phyloP scores from a whole-genome alignment of 208 protist genomes.

The Leishmania tropica region DNA sequence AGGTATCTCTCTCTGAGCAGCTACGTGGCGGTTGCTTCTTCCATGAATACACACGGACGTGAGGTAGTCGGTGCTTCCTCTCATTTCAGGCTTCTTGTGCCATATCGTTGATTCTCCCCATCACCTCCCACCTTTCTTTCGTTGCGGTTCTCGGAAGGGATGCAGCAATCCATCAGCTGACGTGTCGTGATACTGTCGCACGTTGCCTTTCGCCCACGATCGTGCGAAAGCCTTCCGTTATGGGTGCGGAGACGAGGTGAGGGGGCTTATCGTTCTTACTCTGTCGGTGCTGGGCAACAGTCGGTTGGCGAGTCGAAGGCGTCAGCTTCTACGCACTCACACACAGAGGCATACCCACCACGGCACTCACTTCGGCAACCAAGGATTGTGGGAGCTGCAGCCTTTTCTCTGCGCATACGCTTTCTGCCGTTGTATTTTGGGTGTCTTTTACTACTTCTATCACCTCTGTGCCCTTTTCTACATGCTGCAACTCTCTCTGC shows the following conservation, averaged over 20 bases:
- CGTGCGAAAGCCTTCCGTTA: neutral
- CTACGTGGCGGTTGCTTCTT: neutral
- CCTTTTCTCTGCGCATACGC: neutral
- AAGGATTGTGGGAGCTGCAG: neutral
- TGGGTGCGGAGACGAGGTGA: neutral
- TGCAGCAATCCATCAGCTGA: neutral
- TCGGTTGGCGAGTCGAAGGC: neutral
- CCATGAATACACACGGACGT: neutral
- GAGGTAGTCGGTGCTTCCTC: neutral
- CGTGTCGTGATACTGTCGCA: neutral
- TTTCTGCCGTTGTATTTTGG: neutral
- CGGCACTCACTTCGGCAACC: neutral
- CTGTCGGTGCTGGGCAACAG: neutral
- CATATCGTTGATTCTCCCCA: neutral
- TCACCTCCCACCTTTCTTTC: neutral
- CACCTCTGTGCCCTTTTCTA: neutral
- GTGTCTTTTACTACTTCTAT: neutral
- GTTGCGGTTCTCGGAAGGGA: neutral
- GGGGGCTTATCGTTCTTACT: neutral
- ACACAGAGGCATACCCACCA: neutral
- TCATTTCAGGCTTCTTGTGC: neutral
- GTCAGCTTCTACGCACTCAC: neutral
- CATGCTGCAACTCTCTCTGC: conserved; percentile 8
- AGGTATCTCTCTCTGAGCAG: neutral
- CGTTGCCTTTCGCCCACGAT: neutral